Evolutionary conservation across 768 basidiomycete species (phyloP), one percentile per base, ranked within the genome.

Genomic region (Termitomyces sp.): DNA sequence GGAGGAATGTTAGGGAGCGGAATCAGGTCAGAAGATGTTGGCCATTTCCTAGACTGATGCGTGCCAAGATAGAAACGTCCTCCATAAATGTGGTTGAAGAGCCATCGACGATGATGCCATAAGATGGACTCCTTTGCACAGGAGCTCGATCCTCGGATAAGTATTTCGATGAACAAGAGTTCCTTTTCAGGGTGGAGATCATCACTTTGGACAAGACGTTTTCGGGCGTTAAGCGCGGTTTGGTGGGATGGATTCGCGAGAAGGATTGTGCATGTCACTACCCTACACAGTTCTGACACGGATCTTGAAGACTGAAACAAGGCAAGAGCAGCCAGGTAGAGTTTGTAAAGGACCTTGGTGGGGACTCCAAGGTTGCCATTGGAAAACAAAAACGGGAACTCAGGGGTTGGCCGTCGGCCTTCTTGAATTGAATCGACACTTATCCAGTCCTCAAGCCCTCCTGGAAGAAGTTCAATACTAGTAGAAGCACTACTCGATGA

Each of bases 41-140:
- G 52, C 68, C 72, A 73, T 46, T 62, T 56, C 19, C 58, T 54
- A 11, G 23, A 50, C 25, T 5, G 25, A 49, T 34, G 27, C n/a
- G 43, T 42, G 41, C 41, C 19, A 29, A 47, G 32, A 16, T 31
- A 50, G n/a, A 62, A 27, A 29, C 32, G 69, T 50, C 46, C 37
- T 11, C 59, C 37, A 60, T 77, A 71, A 32, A 76, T 44, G 43
- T 65, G 67, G 17, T 61, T 63, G 14, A 88, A 73, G 41, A 87
- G 73, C 88, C 87, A 89, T 62, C 82, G 79, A 32, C 89, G 79
- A 65, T 90, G 84, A 59, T 83, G 75, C 89, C 89, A 90, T 27
- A 89, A 63, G 27, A 84, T 77, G 1, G 84, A 83, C 62, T 87
- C 80, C 69, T 89, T 90, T 23, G 82, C 78, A 62, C 77, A 81